Base-by-base conservation (phyloP, 441 rosid genomes). In the Pelargonium myrrhifolium region DNA sequence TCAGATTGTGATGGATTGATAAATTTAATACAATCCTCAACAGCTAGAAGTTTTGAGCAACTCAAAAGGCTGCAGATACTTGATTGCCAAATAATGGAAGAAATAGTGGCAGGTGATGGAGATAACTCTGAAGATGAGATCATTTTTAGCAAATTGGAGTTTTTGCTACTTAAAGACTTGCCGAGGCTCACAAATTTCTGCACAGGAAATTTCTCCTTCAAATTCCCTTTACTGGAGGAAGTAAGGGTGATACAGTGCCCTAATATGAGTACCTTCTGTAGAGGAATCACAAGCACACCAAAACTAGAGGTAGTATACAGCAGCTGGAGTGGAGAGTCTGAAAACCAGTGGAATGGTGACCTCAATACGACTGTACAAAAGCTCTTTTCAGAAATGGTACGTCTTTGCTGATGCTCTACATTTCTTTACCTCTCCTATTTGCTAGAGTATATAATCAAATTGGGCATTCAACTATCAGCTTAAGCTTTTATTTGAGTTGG, bases 1-100 rank as follows among this genome's bases (percentile, higher is more conserved):
- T 40, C 42, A 31, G 15, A 70, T 1, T 82, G 85, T 31, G 21
- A 75, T 15, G 72, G 74, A 10, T 24, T 74, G 26, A 20, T 10
- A 43, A 43, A 12, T 43, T 12, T 43, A 43, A 3, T 43, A 43
- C 49, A 43, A 0, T 43, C n/a, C 49, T 43, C 49, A 1, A 43
- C 49, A 10, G 49, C 49, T 9, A 43, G 4, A 43, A 10, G 49
- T 43, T 43, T 43, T 1, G 49, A 9, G 49, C 49, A 43, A 1
- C 49, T 43, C n/a, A 10, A 2, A 43, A 11, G 0, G n/a, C 49
- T 43, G 0, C 0, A 43, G 4, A 12, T 43, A 10, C 0, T 0
- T 43, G n/a, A 3, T 1, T 43, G 49, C 49, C 14, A 43, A 1
- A 43, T 12, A 14, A 43, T 43, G n/a, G n/a, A 43, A 43, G 49